These are phyloP conservation scores for Gonapodya sp. DNA, from an alignment of 192 early-diverging fungal species.

Conservation along the genomic window DNA sequence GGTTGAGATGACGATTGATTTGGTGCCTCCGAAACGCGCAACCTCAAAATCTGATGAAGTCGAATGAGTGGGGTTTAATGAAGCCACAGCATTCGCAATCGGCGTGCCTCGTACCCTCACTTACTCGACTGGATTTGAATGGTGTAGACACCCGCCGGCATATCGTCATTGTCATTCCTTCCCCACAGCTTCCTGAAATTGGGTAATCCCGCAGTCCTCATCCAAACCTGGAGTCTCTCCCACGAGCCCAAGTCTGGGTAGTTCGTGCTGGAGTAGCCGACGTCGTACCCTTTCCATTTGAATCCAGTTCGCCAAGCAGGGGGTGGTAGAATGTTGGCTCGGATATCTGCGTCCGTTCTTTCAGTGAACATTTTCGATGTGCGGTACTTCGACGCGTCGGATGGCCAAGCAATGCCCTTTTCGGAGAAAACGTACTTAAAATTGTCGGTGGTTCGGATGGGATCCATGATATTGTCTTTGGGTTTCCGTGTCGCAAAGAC, in stretches of 20 bases:
- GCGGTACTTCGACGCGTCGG: slow-evolving; percentile 64
- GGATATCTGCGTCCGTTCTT: slow-evolving; percentile 26
- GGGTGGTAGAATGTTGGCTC: slow-evolving; percentile 55
- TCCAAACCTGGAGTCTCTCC: slow-evolving; percentile 96
- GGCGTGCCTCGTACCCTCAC: neutral
- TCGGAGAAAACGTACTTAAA: slow-evolving; percentile 48
- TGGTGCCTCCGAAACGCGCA: slow-evolving; percentile 81
- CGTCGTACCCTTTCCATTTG: slow-evolving; percentile 24
- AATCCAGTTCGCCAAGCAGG: slow-evolving; percentile 71
- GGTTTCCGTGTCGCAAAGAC: neutral
- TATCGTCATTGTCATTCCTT: slow-evolving; percentile 45
- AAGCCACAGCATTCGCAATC: neutral
- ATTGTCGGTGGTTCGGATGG: slow-evolving; percentile 30
- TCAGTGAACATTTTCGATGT: slow-evolving; percentile 20
- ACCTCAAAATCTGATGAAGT: slow-evolving; percentile 66
- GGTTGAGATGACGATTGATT: slow-evolving; percentile 88
- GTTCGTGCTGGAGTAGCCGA: slow-evolving; percentile 42
- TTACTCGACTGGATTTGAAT: slow-evolving; percentile 67
- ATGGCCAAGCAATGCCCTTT: slow-evolving; percentile 78
- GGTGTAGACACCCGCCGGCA: slow-evolving; percentile 61
- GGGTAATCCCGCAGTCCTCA: slow-evolving; percentile 91
- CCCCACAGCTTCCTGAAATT: slow-evolving; percentile 94
- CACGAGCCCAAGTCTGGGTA: slow-evolving; percentile 53
- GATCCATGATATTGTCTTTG: slow-evolving; percentile 32
- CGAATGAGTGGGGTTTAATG: neutral